Evolutionary conservation across 768 basidiomycete genomes (phyloP).

Genomic region (Tulasnella sp.): DNA sequence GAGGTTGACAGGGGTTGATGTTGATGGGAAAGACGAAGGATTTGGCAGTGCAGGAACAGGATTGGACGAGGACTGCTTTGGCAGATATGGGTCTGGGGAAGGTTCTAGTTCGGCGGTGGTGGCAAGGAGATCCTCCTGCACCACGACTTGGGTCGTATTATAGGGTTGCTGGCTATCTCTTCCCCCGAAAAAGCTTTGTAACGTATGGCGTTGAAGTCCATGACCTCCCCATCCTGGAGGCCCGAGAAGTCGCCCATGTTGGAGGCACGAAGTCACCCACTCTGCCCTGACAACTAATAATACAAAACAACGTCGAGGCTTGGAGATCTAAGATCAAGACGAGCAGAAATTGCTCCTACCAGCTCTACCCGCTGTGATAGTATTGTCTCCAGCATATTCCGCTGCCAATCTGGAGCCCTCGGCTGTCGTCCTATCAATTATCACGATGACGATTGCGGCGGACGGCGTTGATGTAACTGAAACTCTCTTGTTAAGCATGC

Average conservation of each 20-base stretch:
- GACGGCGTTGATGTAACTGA: not conserved
- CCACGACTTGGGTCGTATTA: conserved; percentile 55
- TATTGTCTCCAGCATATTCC: not conserved
- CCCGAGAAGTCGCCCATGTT: not conserved
- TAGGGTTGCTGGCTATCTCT: not conserved
- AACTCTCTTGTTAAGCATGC: too few species aligned
- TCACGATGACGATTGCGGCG: not conserved
- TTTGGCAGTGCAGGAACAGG: too few species aligned
- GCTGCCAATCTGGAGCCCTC: not conserved
- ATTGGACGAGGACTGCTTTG: too few species aligned
- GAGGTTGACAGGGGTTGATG: too few species aligned
- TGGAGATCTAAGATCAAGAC: not conserved
- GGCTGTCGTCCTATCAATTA: not conserved
- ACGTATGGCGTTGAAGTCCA: not conserved
- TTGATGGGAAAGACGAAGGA: too few species aligned
- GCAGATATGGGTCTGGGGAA: too few species aligned
- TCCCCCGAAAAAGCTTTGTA: not conserved
- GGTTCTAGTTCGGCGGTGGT: too few species aligned
- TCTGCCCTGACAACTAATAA: not conserved
- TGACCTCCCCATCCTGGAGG: conserved; percentile 3
- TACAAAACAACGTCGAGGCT: not conserved
- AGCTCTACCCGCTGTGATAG: not conserved
- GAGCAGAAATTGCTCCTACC: not conserved
- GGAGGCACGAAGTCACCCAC: not conserved
- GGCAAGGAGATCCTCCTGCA: conserved; percentile 91